phyloP scores from a whole-genome alignment of 805 yeast genomes.

The Candida nemodendra region DNA sequence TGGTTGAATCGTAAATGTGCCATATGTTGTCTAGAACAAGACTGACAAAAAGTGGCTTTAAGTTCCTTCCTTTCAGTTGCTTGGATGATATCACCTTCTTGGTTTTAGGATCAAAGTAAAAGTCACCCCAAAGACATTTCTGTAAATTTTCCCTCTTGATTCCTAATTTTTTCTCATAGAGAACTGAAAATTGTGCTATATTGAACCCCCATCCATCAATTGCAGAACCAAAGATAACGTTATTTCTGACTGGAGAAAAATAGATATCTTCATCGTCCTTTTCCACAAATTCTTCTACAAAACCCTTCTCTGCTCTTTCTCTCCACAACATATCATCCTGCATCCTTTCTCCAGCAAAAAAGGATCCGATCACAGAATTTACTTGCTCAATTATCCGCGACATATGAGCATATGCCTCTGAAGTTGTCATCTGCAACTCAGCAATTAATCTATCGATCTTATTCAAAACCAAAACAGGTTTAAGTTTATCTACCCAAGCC shows the following conservation, averaged over 20 bases:
- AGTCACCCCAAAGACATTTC: slow-evolving; percentile 96
- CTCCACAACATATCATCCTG: slow-evolving; percentile 79
- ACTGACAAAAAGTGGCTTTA: slow-evolving; percentile 84
- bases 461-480: slow-evolving; percentile 84
- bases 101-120: slow-evolving; percentile 81
- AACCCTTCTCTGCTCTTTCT: slow-evolving; percentile 53
- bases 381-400: slow-evolving; percentile 84
- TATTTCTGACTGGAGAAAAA: slow-evolving; percentile 83
- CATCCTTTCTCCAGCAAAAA: slow-evolving; percentile 90
- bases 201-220: slow-evolving; percentile 98
- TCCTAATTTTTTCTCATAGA: slow-evolving; percentile 82
- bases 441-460: slow-evolving; percentile 84
- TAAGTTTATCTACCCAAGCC: slow-evolving; percentile 90
- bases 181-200: slow-evolving; percentile 80
- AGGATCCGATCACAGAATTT: slow-evolving; percentile 90
- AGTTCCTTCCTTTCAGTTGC: slow-evolving; percentile 54
- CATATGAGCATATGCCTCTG: slow-evolving; percentile 82
- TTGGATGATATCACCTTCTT: slow-evolving; percentile 75
- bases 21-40: slow-evolving; percentile 87
- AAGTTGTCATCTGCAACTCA: slow-evolving; percentile 78
- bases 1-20: slow-evolving; percentile 79
- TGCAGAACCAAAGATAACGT: slow-evolving; percentile 88
- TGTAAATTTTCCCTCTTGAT: slow-evolving; percentile 75
- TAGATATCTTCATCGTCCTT: slow-evolving; percentile 78
- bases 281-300: slow-evolving; percentile 59